Conservation (phyloP, 2,329 filamentous ascomycete genomes). For the Ambrosiella beaveri region DNA sequence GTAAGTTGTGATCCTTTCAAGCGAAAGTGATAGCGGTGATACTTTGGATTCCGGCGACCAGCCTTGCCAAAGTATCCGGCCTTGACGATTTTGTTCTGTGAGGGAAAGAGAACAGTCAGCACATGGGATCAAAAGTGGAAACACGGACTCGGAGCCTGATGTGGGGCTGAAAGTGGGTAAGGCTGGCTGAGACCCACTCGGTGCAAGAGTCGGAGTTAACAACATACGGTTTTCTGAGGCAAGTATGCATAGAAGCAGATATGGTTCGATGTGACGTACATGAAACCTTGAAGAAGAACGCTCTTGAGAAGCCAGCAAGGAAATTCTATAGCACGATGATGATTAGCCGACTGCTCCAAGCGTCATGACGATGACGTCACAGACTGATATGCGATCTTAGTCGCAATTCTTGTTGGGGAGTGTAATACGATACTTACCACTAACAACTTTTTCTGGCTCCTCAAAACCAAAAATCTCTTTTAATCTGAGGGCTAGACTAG, state of each 20-base stretch:
- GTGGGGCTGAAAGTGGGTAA: background rate
- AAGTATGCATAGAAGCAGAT: constrained; percentile 96
- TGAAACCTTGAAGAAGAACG: constrained; percentile 79
- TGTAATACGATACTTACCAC: constrained; percentile 31
- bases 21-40: constrained; percentile 82
- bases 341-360: constrained; percentile 1
- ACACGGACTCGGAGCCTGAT: background rate
- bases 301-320: constrained; percentile 87
- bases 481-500: constrained; percentile 46
- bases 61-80: constrained; percentile 80
- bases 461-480: constrained; percentile 79
- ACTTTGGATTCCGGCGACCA: constrained; percentile 73
- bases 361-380: constrained; percentile 5
- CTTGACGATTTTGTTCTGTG: constrained; percentile 55
- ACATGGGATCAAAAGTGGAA: background rate
- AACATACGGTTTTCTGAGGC: constrained; percentile 68
- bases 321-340: constrained; percentile 43
- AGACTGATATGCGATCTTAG: background rate
- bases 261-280: constrained; percentile 87
- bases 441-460: constrained; percentile 64
- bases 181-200: background rate
- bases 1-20: constrained; percentile 82
- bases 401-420: background rate
- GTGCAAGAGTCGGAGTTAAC: background rate
- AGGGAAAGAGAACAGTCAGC: too few species aligned